A percentile compares a stretch with the other conserved stretches of the same genome.
Conservation (phyloP, 1,139 yeast genomes). For the Yamadazyma friedrichii region DNA sequence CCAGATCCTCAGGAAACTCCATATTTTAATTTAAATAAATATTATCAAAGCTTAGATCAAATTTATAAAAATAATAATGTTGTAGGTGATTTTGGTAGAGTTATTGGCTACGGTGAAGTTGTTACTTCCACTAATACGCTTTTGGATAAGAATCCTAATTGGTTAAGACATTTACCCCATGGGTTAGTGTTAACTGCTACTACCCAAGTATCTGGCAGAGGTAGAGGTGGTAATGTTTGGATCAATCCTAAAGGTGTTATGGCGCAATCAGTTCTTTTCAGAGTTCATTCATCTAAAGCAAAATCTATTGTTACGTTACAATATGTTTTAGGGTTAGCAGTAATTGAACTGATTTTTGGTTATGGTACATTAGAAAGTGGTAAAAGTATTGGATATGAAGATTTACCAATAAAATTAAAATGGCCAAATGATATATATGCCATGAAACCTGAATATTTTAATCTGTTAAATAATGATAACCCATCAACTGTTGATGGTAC, state of each 20-base stretch:
- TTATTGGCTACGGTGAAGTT: slow-evolving; percentile 79
- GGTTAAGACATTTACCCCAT: slow-evolving; percentile 61
- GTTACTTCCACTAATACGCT: slow-evolving; percentile 84
- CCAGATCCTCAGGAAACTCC: slow-evolving; percentile 63
- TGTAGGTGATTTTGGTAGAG: slow-evolving; percentile 53
- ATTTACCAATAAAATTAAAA: slow-evolving; percentile 77
- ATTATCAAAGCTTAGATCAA: slow-evolving; percentile 46
- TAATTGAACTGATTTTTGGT: slow-evolving; percentile 70
- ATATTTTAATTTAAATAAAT: slow-evolving; percentile 62
- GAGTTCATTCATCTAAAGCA: slow-evolving; percentile 39
- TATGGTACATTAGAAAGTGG: slow-evolving; percentile 50
- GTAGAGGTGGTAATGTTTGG: slow-evolving; percentile 96
- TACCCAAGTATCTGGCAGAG: slow-evolving; percentile 86
- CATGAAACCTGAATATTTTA: slow-evolving; percentile 58
- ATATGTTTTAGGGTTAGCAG: slow-evolving; percentile 80
- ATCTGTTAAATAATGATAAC: slow-evolving; percentile 25
- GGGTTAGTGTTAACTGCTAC: slow-evolving; percentile 77
- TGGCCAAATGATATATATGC: slow-evolving; percentile 98
- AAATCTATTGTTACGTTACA: slow-evolving; percentile 73
- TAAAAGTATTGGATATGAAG: slow-evolving; percentile 56
- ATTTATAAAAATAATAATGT: slow-evolving; percentile 18
- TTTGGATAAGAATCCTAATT: slow-evolving; percentile 66
- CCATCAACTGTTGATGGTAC: slow-evolving; percentile 39
- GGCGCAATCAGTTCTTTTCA: slow-evolving; percentile 73
- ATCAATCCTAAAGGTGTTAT: slow-evolving; percentile 90